phyloP scores from a whole-genome alignment of 495 filamentous ascomycete species.

The Zalerion maritima region DNA sequence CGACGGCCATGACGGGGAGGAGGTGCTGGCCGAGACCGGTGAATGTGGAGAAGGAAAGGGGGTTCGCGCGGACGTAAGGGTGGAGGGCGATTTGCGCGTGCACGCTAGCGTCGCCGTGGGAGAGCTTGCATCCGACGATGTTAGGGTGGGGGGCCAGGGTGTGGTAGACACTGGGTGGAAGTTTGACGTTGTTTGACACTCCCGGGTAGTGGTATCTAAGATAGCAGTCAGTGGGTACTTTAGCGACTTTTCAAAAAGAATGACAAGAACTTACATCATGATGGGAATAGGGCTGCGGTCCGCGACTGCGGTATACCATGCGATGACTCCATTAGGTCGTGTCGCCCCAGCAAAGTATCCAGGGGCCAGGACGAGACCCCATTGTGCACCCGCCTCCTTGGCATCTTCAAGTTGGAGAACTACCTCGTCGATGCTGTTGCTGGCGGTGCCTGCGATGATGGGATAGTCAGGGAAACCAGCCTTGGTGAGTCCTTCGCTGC shows the following conservation, averaged over 20 bases:
- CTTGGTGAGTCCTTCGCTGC: conserved; percentile 36
- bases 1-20: conserved; percentile 42
- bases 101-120: conserved; percentile 46
- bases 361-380: conserved; percentile 44
- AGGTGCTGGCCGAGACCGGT: conserved; percentile 54
- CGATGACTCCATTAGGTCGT: conserved; percentile 32
- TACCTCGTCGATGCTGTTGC: conserved; percentile 48
- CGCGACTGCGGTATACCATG: conserved; percentile 41
- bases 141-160: conserved; percentile 39
- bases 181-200: conserved; percentile 44
- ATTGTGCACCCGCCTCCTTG: conserved; percentile 44
- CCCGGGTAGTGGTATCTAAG: conserved; percentile 56
- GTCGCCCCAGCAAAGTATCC: conserved; percentile 39
- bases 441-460: conserved; percentile 52
- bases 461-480: conserved; percentile 48
- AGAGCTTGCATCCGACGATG: conserved; percentile 56
- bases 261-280: conserved; percentile 25
- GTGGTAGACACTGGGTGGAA: conserved; percentile 39
- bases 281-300: conserved; percentile 38
- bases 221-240: too few species aligned
- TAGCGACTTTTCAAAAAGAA: background rate
- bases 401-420: conserved; percentile 42
- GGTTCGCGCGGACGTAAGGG: conserved; percentile 28
- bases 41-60: conserved; percentile 41
- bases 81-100: conserved; percentile 43